Conservation (phyloP, 805 yeast species). For the Metschnikowia henanensis region DNA sequence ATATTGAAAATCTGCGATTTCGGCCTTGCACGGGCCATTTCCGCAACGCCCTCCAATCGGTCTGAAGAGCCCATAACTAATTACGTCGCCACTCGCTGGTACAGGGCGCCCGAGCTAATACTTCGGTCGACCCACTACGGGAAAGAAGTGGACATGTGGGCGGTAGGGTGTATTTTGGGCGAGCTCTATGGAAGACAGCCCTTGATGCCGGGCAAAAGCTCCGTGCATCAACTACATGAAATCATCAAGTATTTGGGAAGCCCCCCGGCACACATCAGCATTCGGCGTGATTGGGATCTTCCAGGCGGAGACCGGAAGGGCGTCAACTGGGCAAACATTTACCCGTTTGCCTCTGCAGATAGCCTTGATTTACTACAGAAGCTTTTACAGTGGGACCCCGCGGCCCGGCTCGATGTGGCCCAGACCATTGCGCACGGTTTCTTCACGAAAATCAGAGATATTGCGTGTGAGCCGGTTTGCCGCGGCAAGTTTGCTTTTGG, state of each 20-base stretch:
- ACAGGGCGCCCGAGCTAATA: slow-evolving; percentile 89
- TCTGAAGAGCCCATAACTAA: slow-evolving; percentile 55
- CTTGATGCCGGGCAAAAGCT: slow-evolving; percentile 73
- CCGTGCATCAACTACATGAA: slow-evolving; percentile 66
- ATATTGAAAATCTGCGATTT: slow-evolving; percentile 86
- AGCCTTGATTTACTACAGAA: slow-evolving; percentile 54
- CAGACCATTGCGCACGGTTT: slow-evolving; percentile 59
- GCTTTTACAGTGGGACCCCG: slow-evolving; percentile 66
- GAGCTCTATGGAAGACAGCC: slow-evolving; percentile 84
- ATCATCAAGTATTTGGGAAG: slow-evolving; percentile 71
- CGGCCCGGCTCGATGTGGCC: slow-evolving; percentile 51
- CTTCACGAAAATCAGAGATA: slow-evolving; percentile 52
- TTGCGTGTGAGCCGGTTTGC: slow-evolving; percentile 56
- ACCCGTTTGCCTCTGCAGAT: slow-evolving; percentile 57
- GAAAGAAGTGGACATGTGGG: slow-evolving; percentile 86
- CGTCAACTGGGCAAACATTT: slow-evolving; percentile 50
- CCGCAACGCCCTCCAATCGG: slow-evolving; percentile 30
- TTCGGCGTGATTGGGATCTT: slow-evolving; percentile 29
- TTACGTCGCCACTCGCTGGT: slow-evolving; percentile 95
- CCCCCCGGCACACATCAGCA: slow-evolving; percentile 53
- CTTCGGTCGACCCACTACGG: slow-evolving; percentile 58
- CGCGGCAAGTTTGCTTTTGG: slow-evolving; percentile 58
- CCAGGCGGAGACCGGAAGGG: slow-evolving; percentile 41
- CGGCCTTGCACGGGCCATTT: slow-evolving; percentile 84
- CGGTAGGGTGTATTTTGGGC: slow-evolving; percentile 86